Percentiles rank a stretch among this genome's conserved stretches.
These are phyloP conservation scores for Quercus cerris DNA, from an alignment of 306 rosid genomes.

Conservation along the genomic window DNA sequence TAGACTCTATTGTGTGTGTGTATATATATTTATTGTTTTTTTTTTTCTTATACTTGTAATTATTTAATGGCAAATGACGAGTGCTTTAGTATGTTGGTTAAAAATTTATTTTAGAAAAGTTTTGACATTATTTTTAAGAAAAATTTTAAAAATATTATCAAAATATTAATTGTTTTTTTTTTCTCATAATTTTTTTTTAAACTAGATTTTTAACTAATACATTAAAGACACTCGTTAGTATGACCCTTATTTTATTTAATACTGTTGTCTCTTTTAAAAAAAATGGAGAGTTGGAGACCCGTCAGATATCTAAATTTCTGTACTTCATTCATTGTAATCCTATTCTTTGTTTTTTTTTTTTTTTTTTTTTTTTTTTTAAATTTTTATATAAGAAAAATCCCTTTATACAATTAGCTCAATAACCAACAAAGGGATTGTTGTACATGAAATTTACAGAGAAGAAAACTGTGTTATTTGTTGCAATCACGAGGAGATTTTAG, in stretches of 20 bases:
- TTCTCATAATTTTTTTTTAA: too few relatives aligned
- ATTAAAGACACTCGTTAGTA: too few relatives aligned
- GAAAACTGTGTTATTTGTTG: slow-evolving; percentile 6
- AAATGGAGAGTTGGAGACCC: neutral
- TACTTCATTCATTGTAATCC: neutral
- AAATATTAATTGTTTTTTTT: too few relatives aligned
- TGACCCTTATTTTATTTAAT: too few relatives aligned
- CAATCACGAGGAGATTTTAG: slow-evolving; percentile 34
- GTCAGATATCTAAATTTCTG: neutral
- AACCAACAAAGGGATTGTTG: neutral
- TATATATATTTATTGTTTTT: too few relatives aligned
- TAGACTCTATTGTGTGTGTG: too few relatives aligned
- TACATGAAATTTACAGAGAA: slow-evolving; percentile 14
- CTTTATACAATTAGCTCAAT: slow-evolving; percentile 3
- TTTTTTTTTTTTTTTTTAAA: neutral
- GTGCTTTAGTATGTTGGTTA: accelerated
- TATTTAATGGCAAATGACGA: too few relatives aligned
- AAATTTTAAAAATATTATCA: accelerated
- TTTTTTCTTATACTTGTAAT: too few relatives aligned
- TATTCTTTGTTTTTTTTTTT: neutral
- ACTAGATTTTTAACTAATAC: accelerated
- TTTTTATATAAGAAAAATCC: neutral
- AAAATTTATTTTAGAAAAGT: accelerated
- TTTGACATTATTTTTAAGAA: too few relatives aligned
- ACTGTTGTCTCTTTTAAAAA: too few relatives aligned